These are phyloP conservation scores for Xylaria flabelliformis DNA, from an alignment of 495 filamentous ascomycete species.

Conservation along the genomic window DNA sequence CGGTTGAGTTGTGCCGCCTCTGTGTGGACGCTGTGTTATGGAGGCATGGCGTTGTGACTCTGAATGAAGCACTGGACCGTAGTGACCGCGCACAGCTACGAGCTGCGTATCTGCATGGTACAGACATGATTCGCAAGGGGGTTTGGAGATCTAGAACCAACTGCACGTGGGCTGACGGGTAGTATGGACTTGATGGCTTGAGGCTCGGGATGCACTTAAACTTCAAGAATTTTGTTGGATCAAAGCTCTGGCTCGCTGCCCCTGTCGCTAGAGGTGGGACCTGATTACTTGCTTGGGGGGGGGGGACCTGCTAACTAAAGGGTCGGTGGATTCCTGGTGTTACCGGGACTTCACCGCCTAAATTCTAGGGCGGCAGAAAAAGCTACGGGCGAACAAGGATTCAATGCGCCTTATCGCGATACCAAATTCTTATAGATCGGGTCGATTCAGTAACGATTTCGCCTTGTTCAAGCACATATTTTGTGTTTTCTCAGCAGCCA, in stretches of 20 bases:
- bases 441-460: conserved; percentile 27
- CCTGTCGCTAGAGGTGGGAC: conserved; percentile 23
- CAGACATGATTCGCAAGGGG: conserved; percentile 57
- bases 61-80: conserved; percentile 46
- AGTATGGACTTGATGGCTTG: conserved; percentile 25
- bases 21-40: conserved; percentile 44
- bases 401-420: conserved; percentile 25
- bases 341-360: conserved; percentile 38
- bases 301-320: conserved; percentile 9
- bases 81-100: conserved; percentile 66
- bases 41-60: conserved; percentile 49
- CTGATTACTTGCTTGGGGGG: background rate
- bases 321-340: conserved; percentile 5
- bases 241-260: conserved; percentile 35
- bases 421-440: conserved; percentile 21
- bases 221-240: conserved; percentile 38
- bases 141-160: conserved; percentile 28
- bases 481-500: conserved; percentile 35
- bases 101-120: conserved; percentile 63
- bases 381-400: conserved; percentile 30
- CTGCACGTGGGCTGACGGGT: conserved; percentile 31
- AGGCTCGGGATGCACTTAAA: conserved; percentile 29
- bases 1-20: conserved; percentile 76
- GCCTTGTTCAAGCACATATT: conserved; percentile 32
- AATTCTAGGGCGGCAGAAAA: conserved; percentile 43